Conservation (phyloP, 2,329 filamentous ascomycete genomes). For the Botrytis elliptica region DNA sequence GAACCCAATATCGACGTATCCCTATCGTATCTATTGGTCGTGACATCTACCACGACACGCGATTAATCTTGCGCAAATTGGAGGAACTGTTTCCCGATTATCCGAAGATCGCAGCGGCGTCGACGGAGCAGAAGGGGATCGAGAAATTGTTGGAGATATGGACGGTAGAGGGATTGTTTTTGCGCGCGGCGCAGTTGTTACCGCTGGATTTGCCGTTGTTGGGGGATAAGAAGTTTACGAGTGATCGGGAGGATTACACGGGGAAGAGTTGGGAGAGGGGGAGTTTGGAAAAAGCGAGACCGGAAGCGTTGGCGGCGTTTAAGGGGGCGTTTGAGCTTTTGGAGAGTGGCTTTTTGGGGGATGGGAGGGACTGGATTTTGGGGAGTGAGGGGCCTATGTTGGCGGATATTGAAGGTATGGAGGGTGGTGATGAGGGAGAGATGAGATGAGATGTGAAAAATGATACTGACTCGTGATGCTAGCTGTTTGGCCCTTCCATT, state of each 20-base stretch:
- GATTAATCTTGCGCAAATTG: constrained; percentile 65
- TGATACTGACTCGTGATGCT: background rate
- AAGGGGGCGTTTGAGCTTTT: constrained; percentile 55
- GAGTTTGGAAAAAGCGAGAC: constrained; percentile 44
- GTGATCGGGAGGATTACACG: constrained; percentile 53
- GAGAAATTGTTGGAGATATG: constrained; percentile 56
- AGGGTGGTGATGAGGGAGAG: background rate
- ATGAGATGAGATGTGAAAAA: background rate
- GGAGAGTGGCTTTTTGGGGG: constrained; percentile 61
- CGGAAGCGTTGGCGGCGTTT: constrained; percentile 57
- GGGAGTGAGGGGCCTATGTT: constrained; percentile 52
- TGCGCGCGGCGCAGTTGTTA: background rate
- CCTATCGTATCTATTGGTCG: constrained; percentile 65
- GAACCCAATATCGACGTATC: constrained; percentile 67
- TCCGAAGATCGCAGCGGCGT: background rate
- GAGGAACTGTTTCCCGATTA: constrained; percentile 51
- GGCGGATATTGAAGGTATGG: constrained; percentile 63
- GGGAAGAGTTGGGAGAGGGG: constrained; percentile 45
- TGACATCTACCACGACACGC: constrained; percentile 68
- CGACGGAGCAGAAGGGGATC: constrained; percentile 33
- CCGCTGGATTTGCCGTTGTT: constrained; percentile 36
- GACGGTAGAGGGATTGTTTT: constrained; percentile 46
- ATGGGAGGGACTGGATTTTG: constrained; percentile 66
- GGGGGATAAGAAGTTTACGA: constrained; percentile 56
- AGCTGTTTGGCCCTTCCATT: constrained; percentile 64